These are phyloP conservation scores for Penicillium sp. DNA, from an alignment of 2,329 filamentous ascomycete species.

Conservation along the genomic window DNA sequence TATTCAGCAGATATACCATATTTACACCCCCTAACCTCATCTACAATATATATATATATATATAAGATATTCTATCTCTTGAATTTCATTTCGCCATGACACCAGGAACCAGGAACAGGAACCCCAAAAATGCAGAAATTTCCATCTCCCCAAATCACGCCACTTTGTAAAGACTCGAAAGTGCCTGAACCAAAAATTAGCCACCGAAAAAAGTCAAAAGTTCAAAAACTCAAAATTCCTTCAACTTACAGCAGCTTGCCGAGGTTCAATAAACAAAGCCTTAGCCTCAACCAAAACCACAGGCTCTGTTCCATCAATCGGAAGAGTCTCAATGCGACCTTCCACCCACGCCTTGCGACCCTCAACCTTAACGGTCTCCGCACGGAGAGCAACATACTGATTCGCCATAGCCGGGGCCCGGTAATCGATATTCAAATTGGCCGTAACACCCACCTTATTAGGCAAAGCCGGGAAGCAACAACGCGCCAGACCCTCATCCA, in stretches of 20 bases:
- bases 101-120: constrained; percentile 22
- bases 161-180: constrained; percentile 30
- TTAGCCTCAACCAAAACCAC: constrained; percentile 76
- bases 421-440: constrained; percentile 80
- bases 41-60: background rate
- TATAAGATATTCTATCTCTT: background rate
- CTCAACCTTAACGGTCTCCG: constrained; percentile 79
- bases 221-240: background rate
- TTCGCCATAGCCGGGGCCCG: constrained; percentile 74
- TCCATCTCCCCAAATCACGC: constrained; percentile 9
- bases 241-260: constrained; percentile 68
- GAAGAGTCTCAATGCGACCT: constrained; percentile 78
- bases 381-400: constrained; percentile 73
- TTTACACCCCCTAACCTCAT: background rate
- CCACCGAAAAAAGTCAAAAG: background rate
- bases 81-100: background rate
- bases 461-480: constrained; percentile 88
- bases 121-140: constrained; percentile 7
- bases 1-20: background rate
- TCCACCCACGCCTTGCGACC: constrained; percentile 94
- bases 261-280: constrained; percentile 85
- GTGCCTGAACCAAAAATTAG: constrained; percentile 15
- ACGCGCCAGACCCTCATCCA: constrained; percentile 85
- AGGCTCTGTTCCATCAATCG: constrained; percentile 61
- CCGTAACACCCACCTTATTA: constrained; percentile 77